phyloP scores from a whole-genome alignment of 2,329 filamentous ascomycete species.

The Trichophyton verrucosum region DNA sequence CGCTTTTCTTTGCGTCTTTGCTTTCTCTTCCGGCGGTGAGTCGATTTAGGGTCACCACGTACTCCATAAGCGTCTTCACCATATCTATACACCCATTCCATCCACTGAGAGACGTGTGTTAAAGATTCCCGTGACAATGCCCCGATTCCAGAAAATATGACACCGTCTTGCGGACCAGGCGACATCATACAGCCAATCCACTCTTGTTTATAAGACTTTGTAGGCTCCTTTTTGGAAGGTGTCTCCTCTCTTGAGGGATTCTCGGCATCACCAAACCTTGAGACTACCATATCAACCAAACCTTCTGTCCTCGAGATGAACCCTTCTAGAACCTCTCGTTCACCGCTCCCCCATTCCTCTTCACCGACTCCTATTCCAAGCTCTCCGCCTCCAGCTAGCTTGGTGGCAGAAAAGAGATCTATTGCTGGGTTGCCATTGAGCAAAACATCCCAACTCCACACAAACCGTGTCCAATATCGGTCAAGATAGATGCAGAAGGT shows the following conservation, averaged over 20 bases:
- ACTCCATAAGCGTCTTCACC: slow-evolving; percentile 78
- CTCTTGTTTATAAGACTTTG: slow-evolving; percentile 10
- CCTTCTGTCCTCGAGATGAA: slow-evolving; percentile 68
- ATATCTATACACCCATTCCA: slow-evolving; percentile 75
- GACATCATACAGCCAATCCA: slow-evolving; percentile 67
- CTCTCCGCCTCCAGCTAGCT: slow-evolving; percentile 79
- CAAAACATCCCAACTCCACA: slow-evolving; percentile 67
- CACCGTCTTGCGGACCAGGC: slow-evolving; percentile 62
- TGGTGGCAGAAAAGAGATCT: slow-evolving; percentile 68
- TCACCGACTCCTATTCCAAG: slow-evolving; percentile 89
- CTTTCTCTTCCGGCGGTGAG: slow-evolving; percentile 37
- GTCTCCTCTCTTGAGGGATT: slow-evolving; percentile 15
- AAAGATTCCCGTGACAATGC: slow-evolving; percentile 59
- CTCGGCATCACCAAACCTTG: slow-evolving; percentile 59
- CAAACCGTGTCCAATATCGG: slow-evolving; percentile 66
- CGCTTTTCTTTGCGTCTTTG: background rate
- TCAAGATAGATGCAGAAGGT: slow-evolving; percentile 62
- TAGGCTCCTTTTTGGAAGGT: slow-evolving; percentile 17
- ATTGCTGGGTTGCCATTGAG: slow-evolving; percentile 78
- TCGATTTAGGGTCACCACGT: slow-evolving; percentile 60
- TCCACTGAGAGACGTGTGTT: slow-evolving; percentile 66
- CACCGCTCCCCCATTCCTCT: slow-evolving; percentile 86
- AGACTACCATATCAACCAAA: slow-evolving; percentile 75
- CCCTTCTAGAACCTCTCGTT: slow-evolving; percentile 87
- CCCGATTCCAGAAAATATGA: slow-evolving; percentile 73